Conservation (phyloP, 352 stramenopile species). For the Globisporangium viniferum region DNA sequence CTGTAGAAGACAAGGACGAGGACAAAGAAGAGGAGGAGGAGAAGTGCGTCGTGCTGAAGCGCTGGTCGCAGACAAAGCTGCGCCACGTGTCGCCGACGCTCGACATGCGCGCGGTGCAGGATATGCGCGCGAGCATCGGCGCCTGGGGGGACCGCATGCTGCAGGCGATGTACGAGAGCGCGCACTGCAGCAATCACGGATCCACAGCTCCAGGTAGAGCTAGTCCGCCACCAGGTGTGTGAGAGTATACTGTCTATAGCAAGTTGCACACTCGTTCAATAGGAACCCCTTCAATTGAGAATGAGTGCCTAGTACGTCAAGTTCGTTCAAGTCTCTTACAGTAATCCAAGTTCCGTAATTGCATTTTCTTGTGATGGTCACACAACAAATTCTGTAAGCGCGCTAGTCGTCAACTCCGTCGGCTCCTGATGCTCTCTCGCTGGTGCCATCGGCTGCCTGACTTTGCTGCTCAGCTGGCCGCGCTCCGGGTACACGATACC, state of each 20-base stretch:
- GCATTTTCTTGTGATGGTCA: no score
- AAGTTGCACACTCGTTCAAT: no score
- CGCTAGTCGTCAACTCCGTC: no score
- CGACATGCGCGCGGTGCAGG: not conserved
- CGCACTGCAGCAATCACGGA: not conserved
- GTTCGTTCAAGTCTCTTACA: no score
- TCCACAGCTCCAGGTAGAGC: not conserved
- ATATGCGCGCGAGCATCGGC: slow-evolving; percentile 17
- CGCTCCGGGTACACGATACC: not conserved
- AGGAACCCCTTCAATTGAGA: no score
- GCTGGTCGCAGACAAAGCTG: slow-evolving; percentile 16
- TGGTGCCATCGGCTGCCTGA: no score
- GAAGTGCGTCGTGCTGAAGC: slow-evolving; percentile 5
- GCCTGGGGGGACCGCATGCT: slow-evolving; percentile 15
- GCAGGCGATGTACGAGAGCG: slow-evolving; percentile 10
- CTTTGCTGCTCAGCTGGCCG: no score
- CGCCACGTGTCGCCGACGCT: slow-evolving; percentile 1
- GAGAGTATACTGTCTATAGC: no score
- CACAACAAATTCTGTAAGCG: no score
- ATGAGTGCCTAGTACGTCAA: no score
- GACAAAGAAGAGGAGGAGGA: not conserved
- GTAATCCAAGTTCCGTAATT: no score
- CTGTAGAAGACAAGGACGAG: not conserved
- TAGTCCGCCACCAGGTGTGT: not conserved
- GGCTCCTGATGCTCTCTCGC: no score